Percentiles rank a stretch among this genome's conserved stretches.
These are phyloP conservation scores for Xylaria scruposa DNA, from an alignment of 495 filamentous ascomycete species.

Conservation along the genomic window DNA sequence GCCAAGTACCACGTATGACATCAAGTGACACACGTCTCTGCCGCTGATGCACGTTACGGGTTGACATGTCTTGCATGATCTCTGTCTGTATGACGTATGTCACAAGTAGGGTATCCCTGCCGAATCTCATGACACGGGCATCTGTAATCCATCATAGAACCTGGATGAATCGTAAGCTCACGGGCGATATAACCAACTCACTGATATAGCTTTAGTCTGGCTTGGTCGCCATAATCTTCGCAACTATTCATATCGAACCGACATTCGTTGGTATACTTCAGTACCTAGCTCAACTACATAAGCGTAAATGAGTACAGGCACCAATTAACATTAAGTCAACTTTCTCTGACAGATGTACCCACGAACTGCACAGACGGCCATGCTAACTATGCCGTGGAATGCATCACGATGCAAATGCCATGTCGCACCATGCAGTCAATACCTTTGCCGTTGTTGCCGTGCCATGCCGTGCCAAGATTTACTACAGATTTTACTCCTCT, in stretches of 20 bases:
- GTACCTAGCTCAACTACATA: neutral
- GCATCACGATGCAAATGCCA: constrained; percentile 24
- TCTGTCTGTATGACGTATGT: neutral
- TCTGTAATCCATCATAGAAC: neutral
- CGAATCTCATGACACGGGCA: neutral
- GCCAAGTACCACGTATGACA: neutral
- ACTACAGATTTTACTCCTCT: constrained; percentile 33
- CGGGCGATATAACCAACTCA: neutral
- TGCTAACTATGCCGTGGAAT: constrained; percentile 23
- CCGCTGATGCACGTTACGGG: neutral
- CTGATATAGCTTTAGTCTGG: neutral
- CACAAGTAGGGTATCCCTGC: neutral
- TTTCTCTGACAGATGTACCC: constrained; percentile 11
- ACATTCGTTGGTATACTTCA: neutral
- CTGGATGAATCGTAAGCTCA: too few relatives aligned
- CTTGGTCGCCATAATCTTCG: neutral
- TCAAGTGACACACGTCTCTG: neutral
- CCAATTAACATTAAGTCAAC: neutral
- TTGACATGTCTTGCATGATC: neutral
- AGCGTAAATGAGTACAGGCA: neutral
- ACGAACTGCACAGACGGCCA: constrained; percentile 1
- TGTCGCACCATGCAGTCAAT: constrained; percentile 12
- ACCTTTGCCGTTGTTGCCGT: constrained; percentile 5
- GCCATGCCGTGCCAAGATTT: constrained; percentile 25
- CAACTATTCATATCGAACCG: neutral